Evolutionary conservation across 495 filamentous ascomycete species (phyloP), one percentile per base, ranked within the genome.

Genomic region (Podospora anserina): DNA sequence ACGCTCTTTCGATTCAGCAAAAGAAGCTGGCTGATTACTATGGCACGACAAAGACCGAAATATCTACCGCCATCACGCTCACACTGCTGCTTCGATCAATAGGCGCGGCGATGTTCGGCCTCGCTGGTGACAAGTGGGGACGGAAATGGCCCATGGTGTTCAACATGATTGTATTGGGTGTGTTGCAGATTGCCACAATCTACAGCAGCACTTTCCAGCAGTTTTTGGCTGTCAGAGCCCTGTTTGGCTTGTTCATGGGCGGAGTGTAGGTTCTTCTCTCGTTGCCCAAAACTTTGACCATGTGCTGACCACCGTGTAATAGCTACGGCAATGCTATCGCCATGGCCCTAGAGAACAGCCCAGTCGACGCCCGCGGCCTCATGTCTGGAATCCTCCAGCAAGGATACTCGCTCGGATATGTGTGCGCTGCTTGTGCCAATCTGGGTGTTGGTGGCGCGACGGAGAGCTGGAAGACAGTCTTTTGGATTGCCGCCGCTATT

Each of bases 191-290:
- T 69, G 89, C 84, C 3, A 92, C 90, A 20, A 90, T 90, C 70
- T 94, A 90, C 73, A 85, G 85, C 72, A 63, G 67, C 0, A 92
- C 87, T 0, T 93, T 90, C 74, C 73, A 82, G 63, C 82, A 89
- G 72, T 93, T 93, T 75, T 76, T 93, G 44, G 90, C 85, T 34
- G 90, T 92, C 1, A 77, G 90, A 23, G 82, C 84, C 59, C 75
- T 93, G 13, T 93, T 92, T 75, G 91, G 91, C n/a, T 78, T 94
- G 64, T 90, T 91, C 63, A 94, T 93, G 91, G 91, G 91, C 26
- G 91, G 91, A 61, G 87, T 94, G 18, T 75, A 69, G 62, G 74
- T 70, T n/a, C 39, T 13, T n/a, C 2, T 2, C 13, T 5, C 15
- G 30, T n/a, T 20, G 5, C 28, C 61, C 23, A 20, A 0, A 23